Evolutionary conservation across 2,329 filamentous ascomycete genomes (phyloP), one percentile per base, ranked within the genome.

Genomic region (Stachybotrys echinatus): DNA sequence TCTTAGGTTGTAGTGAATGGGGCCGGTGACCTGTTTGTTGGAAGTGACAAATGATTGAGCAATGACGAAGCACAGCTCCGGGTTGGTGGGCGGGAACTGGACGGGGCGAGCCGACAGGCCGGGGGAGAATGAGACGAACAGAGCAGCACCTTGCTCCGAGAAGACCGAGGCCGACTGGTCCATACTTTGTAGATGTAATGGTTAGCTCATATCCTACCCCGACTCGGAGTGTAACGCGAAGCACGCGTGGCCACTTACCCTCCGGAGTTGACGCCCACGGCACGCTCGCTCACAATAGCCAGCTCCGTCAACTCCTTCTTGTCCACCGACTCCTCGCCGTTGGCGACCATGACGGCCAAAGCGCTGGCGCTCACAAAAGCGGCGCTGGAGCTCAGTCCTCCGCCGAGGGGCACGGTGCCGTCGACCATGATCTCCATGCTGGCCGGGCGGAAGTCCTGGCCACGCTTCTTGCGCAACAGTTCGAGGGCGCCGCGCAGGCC

Each of bases 121-220:
- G 3, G 94, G 94, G 55, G 84, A 84, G 73, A 99, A 99, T 10
- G 87, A 88, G 52, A 96, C 92, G 65, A 95, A 92, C 42, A 96
- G 81, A 10, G 94, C 91, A 38, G 88, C 89, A 47, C 89, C 92
- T 56, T 85, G 84, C 61, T 89, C 80, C 1, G 91, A 92, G 70
- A 99, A 94, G 55, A 99, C 92, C 0, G 92, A 97, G 31, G 94
- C 94, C 14, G 91, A 86, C 73, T 99, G 94, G 64, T 99, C 94
- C 94, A 99, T 97, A 50, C 92, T 90, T 54, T 23, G 50, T n/a
- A n/a, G n/a, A n/a, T n/a, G n/a, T 42, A 1, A 50, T 23, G 23
- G 55, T 70, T 55, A 67, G 62, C 52, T 49, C 49, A 48, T 12
- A 3, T n/a, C 20, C 7, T 27, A 42, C 5, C 2, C n/a, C 17